Base-by-base conservation (phyloP, 2,329 filamentous ascomycete genomes). In the Alternaria sp. region DNA sequence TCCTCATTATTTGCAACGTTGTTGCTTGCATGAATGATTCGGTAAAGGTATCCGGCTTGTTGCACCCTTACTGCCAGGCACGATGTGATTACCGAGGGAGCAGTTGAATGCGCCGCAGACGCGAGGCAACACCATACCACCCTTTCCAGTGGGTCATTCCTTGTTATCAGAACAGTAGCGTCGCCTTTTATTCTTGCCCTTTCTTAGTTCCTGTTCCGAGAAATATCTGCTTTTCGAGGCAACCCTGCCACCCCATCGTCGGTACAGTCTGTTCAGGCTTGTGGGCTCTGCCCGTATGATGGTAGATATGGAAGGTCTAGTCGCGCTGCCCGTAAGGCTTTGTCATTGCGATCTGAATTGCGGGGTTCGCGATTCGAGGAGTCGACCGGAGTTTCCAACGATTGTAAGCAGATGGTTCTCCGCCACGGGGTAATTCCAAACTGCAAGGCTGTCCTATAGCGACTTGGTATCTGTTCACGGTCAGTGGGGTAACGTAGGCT, bases 401-500 rank as follows among this genome's bases (percentile, higher is more conserved):
- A 48, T 4, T 17, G 44, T 36, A 36, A 13, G 21, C 44, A 17
- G 11, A 21, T 48, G 31, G 44, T 48, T 48, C 31, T 48, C 29
- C 5, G 14, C 29, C 31, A 21, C 31, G 44, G 44, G 44, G 44
- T 48, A 48, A 48, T 36, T n/a, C 44, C 44, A 48, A 29, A 48
- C 11, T 8, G 31, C 8, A 34, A 29, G 2, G 31, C 44, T 24
- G 6, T 1, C 24, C 1, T 3, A 29, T 11, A 29, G 21, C 29
- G 44, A 48, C 21, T 10, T 36, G 14, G 9, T n/a, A 6, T 11
- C 44, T 48, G 44, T 4, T 14, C 5, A 31, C 36, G 3, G 21
- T 26, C 8, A 34, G n/a, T 26, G 13, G 11, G 17, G 21, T n/a
- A 24, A 48, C 29, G 29, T 48, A 23, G 11, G 31, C 33, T 10